These are phyloP conservation scores for Plasmodium ovale DNA, from an alignment of 169 alveolate genomes.

Conservation along the genomic window DNA sequence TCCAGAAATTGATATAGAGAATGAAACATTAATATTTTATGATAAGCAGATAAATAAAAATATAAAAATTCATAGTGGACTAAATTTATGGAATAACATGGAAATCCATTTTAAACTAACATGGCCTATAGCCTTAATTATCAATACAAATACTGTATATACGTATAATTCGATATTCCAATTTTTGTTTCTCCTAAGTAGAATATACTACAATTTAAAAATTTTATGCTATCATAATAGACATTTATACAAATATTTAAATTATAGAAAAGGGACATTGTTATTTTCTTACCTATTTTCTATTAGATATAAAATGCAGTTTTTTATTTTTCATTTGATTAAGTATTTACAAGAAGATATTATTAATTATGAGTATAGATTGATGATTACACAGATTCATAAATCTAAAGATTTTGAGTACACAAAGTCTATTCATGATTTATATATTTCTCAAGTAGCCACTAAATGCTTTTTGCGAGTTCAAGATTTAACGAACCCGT, in stretches of 20 bases:
- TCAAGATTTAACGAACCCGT: constrained; percentile 67
- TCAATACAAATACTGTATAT: constrained; percentile 69
- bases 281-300: constrained; percentile 72
- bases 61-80: constrained; percentile 76
- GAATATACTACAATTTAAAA: constrained; percentile 73
- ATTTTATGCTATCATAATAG: constrained; percentile 77
- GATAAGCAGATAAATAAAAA: constrained; percentile 74
- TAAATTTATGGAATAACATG: constrained; percentile 71
- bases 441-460: constrained; percentile 74
- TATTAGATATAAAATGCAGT: constrained; percentile 76
- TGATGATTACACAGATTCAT: constrained; percentile 71
- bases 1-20: constrained; percentile 75
- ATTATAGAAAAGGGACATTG: constrained; percentile 40
- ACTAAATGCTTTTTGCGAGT: constrained; percentile 73
- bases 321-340: constrained; percentile 69
- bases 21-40: constrained; percentile 77
- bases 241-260: constrained; percentile 52
- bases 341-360: constrained; percentile 76
- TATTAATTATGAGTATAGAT: constrained; percentile 67
- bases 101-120: constrained; percentile 74
- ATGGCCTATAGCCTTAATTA: constrained; percentile 76
- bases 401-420: constrained; percentile 77
- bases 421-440: constrained; percentile 74
- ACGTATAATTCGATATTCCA: constrained; percentile 76
- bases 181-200: constrained; percentile 69